These are phyloP conservation scores for Neocallimastix lanati DNA, from an alignment of 192 early-diverging fungal genomes.

Conservation along the genomic window DNA sequence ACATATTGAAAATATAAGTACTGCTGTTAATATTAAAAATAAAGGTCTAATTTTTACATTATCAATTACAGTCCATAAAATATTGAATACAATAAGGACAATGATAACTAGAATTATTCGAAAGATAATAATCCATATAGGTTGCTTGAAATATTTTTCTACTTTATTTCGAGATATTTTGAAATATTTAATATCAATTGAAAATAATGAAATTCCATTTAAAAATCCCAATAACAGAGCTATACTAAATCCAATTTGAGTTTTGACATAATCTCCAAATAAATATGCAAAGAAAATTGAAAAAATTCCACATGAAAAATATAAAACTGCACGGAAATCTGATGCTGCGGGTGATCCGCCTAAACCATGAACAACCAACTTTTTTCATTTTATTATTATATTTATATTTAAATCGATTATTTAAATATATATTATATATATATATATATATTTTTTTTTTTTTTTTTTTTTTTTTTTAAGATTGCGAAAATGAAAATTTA, in stretches of 20 bases:
- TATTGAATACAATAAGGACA: not conserved
- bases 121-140: not conserved
- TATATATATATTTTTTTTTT: too few relatives aligned
- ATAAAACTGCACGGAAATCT: not conserved
- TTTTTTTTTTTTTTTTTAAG: too few relatives aligned
- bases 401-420: too few relatives aligned
- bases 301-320: not conserved
- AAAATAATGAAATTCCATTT: not conserved
- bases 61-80: not conserved
- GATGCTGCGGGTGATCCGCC: not conserved
- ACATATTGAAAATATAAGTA: not conserved
- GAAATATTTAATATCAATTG: not conserved
- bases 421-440: too few relatives aligned
- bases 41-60: not conserved
- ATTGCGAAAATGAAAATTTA: too few relatives aligned
- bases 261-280: not conserved
- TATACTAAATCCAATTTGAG: not conserved
- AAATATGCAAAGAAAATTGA: not conserved
- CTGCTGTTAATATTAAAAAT: not conserved
- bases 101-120: not conserved
- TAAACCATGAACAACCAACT: not conserved
- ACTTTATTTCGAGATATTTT: not conserved
- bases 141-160: not conserved
- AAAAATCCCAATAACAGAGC: not conserved
- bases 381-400: too few relatives aligned